A percentile compares a stretch with the other conserved stretches of the same genome.
Conservation (phyloP, 2,329 filamentous ascomycete genomes). For the Cylindrodendrum hubeiense region DNA sequence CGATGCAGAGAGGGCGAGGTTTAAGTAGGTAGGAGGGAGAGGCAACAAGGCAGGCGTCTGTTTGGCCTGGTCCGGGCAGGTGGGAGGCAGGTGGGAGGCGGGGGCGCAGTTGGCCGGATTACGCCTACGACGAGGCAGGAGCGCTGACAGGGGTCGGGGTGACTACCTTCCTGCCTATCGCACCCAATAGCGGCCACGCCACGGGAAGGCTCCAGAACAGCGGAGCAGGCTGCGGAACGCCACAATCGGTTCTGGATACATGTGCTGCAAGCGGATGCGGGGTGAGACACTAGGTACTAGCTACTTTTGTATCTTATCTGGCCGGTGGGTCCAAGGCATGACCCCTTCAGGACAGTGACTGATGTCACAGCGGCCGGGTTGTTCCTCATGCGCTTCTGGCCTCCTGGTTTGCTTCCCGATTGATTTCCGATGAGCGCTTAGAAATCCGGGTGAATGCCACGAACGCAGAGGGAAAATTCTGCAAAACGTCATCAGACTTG, state of each 20-base stretch:
- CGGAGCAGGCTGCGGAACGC: conserved; percentile 38
- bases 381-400: conserved; percentile 17
- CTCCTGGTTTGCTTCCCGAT: neutral
- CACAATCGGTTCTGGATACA: conserved; percentile 41
- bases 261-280: conserved; percentile 1
- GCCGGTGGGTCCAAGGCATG: conserved; percentile 31
- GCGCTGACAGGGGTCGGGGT: conserved; percentile 41
- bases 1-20: conserved; percentile 41
- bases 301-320: conserved; percentile 29
- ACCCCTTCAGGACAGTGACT: conserved; percentile 11
- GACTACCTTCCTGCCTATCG: too few species aligned
- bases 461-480: conserved; percentile 10
- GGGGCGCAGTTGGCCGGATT: conserved; percentile 41
- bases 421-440: conserved; percentile 32
- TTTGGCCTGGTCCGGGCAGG: conserved; percentile 30
- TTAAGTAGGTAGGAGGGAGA: conserved; percentile 47
- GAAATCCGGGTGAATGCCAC: conserved; percentile 19
- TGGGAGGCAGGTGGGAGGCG: conserved; percentile 45
- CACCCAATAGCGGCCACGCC: conserved; percentile 44
- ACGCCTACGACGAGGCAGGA: conserved; percentile 30
- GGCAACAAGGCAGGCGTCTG: conserved; percentile 33
- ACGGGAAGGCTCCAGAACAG: conserved; percentile 56
- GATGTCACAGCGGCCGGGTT: conserved; percentile 32
- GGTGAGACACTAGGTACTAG: conserved; percentile 33
- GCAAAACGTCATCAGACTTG: conserved; percentile 1